phyloP scores from a whole-genome alignment of 129 eudicot species.

The Deinandra increscens region DNA sequence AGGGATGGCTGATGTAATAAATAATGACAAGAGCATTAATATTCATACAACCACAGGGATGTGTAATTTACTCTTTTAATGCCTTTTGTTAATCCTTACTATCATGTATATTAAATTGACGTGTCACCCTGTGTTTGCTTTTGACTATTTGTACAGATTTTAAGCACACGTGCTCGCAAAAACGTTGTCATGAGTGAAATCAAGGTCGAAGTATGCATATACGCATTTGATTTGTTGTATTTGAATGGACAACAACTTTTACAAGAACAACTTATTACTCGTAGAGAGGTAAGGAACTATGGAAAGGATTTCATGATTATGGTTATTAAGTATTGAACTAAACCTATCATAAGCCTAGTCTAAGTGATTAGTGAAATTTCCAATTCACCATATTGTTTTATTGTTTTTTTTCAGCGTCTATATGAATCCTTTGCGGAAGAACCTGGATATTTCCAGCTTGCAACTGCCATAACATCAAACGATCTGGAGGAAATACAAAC shows the following conservation, averaged over 20 bases:
- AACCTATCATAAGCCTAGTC: not conserved
- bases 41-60: slow-evolving; percentile 4
- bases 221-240: slow-evolving; percentile 79
- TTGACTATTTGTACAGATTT: slow-evolving; percentile 34
- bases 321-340: not conserved
- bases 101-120: not conserved
- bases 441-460: slow-evolving; percentile 38
- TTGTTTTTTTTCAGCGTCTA: slow-evolving; percentile 51
- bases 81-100: not conserved
- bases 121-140: slow-evolving; percentile 11
- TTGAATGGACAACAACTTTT: slow-evolving; percentile 75
- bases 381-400: not conserved
- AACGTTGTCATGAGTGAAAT: slow-evolving; percentile 79
- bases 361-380: not conserved
- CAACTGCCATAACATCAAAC: slow-evolving; percentile 48
- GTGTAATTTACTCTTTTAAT: not conserved
- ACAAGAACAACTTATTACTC: slow-evolving; percentile 75
- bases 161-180: slow-evolving; percentile 92
- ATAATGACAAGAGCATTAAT: not conserved
- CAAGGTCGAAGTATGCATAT: slow-evolving; percentile 85
- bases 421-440: slow-evolving; percentile 79
- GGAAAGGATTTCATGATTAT: not conserved
- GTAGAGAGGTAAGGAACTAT: slow-evolving; percentile 56
- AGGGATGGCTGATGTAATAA: not conserved
- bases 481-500: slow-evolving; percentile 91